Conservation (phyloP, 2,329 filamentous ascomycete genomes). For the Pyricularia sp. region DNA sequence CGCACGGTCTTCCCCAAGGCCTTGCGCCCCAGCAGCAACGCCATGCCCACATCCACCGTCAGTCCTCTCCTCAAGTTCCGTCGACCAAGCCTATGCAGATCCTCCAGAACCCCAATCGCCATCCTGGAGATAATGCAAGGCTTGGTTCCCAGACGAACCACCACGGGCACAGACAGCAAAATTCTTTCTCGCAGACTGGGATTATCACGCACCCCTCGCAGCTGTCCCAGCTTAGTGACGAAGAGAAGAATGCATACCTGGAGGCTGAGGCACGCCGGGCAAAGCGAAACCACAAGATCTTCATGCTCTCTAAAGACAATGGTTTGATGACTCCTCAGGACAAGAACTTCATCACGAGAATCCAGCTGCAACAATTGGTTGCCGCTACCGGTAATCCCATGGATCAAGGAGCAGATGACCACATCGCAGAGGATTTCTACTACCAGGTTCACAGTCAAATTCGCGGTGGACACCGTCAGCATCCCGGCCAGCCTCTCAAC, state of each 20-base stretch:
- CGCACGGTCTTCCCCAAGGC: neutral
- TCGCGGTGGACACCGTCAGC: slow-evolving; percentile 77
- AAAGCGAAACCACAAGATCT: slow-evolving; percentile 98
- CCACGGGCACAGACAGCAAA: slow-evolving; percentile 27
- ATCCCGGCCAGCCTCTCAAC: slow-evolving; percentile 85
- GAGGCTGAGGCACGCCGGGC: slow-evolving; percentile 90
- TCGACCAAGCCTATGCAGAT: slow-evolving; percentile 61
- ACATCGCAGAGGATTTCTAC: slow-evolving; percentile 90
- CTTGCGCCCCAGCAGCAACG: slow-evolving; percentile 13
- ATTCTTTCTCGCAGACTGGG: slow-evolving; percentile 46
- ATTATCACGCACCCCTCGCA: slow-evolving; percentile 57
- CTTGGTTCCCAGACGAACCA: slow-evolving; percentile 21
- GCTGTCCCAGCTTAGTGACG: slow-evolving; percentile 67
- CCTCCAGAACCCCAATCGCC: slow-evolving; percentile 67
- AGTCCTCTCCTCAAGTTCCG: slow-evolving; percentile 14
- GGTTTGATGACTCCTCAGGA: slow-evolving; percentile 98
- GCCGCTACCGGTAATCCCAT: slow-evolving; percentile 82
- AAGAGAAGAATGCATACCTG: slow-evolving; percentile 74
- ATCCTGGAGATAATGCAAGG: slow-evolving; percentile 28
- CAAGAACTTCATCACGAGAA: slow-evolving; percentile 98
- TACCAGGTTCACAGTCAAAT: slow-evolving; percentile 97
- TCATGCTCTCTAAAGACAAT: slow-evolving; percentile 85
- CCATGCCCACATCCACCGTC: slow-evolving; percentile 17
- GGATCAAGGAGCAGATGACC: slow-evolving; percentile 70
- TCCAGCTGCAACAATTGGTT: slow-evolving; percentile 93